These are phyloP conservation scores for Pelargonium fulgidum DNA, from an alignment of 441 rosid genomes.

Conservation along the genomic window DNA sequence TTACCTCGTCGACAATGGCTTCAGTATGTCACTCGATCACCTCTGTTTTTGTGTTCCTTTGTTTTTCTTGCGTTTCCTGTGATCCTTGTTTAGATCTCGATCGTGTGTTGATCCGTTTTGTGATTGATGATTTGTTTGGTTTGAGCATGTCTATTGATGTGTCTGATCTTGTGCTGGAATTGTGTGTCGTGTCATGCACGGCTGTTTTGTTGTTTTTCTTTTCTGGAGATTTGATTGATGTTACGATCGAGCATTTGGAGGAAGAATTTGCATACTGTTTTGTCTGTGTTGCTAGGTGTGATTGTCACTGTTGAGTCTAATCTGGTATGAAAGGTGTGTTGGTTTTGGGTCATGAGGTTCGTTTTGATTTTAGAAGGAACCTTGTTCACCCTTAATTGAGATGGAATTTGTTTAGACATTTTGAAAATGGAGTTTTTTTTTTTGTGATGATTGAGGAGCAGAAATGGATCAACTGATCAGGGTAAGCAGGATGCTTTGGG, in stretches of 20 bases:
- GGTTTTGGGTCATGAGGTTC: no score
- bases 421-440: neutral
- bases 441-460: no score
- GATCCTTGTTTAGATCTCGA: neutral
- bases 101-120: neutral
- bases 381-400: neutral
- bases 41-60: neutral
- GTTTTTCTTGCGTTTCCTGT: neutral
- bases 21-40: no score
- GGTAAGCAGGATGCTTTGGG: no score
- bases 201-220: no score
- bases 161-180: no score
- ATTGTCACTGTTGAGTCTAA: neutral
- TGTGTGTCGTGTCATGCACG: no score
- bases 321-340: neutral
- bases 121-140: neutral
- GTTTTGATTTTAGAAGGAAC: no score
- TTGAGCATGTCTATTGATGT: neutral
- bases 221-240: no score
- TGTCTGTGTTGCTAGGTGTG: neutral
- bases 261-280: neutral
- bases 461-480: no score
- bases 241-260: neutral
- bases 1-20: conserved; percentile 4
- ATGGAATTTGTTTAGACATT: neutral